These are phyloP conservation scores for Raddia guianensis DNA, from an alignment of 176 grass and related monocot genomes.

Conservation along the genomic window DNA sequence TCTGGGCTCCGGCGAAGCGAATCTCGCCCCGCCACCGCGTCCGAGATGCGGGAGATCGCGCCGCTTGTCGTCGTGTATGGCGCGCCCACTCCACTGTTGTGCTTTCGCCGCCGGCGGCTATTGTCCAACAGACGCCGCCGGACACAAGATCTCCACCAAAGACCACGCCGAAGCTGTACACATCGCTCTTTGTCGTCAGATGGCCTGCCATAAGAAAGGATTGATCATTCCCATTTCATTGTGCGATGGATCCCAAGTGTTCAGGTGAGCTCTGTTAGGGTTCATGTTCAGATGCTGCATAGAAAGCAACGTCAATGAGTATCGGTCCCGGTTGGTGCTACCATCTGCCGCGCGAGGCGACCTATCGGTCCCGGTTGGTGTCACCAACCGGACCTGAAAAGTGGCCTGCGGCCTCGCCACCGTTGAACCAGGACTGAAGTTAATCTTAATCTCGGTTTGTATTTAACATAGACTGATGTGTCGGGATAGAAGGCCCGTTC, in stretches of 20 bases:
- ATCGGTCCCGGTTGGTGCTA: no score
- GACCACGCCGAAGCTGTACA: conserved; percentile 76
- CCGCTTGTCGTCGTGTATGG: conserved; percentile 56
- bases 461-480: no score
- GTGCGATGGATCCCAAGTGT: no score
- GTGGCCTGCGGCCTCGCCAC: no score
- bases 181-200: conserved; percentile 70
- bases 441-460: no score
- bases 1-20: conserved; percentile 59
- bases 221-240: neutral
- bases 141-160: conserved; percentile 68
- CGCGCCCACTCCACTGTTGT: conserved; percentile 81
- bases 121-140: conserved; percentile 61
- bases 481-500: no score
- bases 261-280: neutral
- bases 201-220: conserved; percentile 40
- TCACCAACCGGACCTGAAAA: no score
- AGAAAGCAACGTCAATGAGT: neutral
- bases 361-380: no score
- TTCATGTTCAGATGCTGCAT: conserved; percentile 2
- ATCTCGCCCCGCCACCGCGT: conserved; percentile 50
- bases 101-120: conserved; percentile 65
- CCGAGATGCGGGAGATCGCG: conserved; percentile 53
- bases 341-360: no score
- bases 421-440: no score